These are phyloP conservation scores for Xylaria sp. DNA, from an alignment of 2,329 filamentous ascomycete species.

Conservation along the genomic window DNA sequence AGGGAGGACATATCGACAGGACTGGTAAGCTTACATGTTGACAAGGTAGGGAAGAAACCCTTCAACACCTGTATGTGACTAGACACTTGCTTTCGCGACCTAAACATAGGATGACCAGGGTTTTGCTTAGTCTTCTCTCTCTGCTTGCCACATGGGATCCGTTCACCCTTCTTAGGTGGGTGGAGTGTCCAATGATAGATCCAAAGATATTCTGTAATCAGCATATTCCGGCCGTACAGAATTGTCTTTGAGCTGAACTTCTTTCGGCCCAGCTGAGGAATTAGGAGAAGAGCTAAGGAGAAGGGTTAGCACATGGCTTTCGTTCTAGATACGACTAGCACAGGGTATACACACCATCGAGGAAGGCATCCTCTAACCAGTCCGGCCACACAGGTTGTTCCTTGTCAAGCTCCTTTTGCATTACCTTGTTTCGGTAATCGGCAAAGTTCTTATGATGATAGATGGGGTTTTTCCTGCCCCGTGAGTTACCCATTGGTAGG, in stretches of 20 bases:
- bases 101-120: slow-evolving; percentile 49
- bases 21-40: slow-evolving; percentile 65
- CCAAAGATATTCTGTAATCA: slow-evolving; percentile 76
- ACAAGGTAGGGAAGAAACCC: slow-evolving; percentile 71
- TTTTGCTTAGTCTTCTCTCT: slow-evolving; percentile 47
- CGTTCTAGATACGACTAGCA: background rate
- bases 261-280: slow-evolving; percentile 73
- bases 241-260: slow-evolving; percentile 74
- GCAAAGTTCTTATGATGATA: slow-evolving; percentile 71
- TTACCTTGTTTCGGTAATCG: slow-evolving; percentile 73
- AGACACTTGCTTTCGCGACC: slow-evolving; percentile 71
- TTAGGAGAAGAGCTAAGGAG: slow-evolving; percentile 67
- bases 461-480: slow-evolving; percentile 65
- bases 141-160: slow-evolving; percentile 59
- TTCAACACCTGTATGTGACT: slow-evolving; percentile 78
- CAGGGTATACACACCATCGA: slow-evolving; percentile 65
- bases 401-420: slow-evolving; percentile 69
- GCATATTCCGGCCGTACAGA: slow-evolving; percentile 75
- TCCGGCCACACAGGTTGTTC: slow-evolving; percentile 71
- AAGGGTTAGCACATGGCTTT: slow-evolving; percentile 36
- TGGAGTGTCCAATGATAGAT: slow-evolving; percentile 60
- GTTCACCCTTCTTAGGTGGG: slow-evolving; percentile 55
- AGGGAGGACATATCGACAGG: background rate
- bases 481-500: slow-evolving; percentile 48
- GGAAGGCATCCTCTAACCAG: slow-evolving; percentile 72